Conservation (phyloP, 2,329 filamentous ascomycete genomes). For the Mollisiaceae sp. region DNA sequence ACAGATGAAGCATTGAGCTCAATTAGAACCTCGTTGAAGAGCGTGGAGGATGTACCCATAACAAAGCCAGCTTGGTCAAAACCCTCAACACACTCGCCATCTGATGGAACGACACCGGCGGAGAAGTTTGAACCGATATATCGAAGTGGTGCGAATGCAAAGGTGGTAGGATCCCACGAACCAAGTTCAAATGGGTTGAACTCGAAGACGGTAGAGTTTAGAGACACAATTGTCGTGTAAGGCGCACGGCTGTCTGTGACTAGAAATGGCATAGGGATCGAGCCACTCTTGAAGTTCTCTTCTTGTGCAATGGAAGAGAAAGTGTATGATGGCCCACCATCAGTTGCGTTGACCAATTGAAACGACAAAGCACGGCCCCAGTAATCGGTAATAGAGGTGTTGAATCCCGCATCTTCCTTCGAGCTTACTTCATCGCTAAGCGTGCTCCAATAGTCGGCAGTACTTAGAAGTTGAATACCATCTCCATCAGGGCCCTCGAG, state of each 20-base stretch:
- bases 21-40: slow-evolving; percentile 82
- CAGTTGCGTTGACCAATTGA: slow-evolving; percentile 77
- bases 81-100: slow-evolving; percentile 71
- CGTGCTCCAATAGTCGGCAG: slow-evolving; percentile 66
- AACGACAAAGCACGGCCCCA: slow-evolving; percentile 88
- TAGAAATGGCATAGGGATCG: slow-evolving; percentile 74
- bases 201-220: slow-evolving; percentile 78
- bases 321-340: slow-evolving; percentile 78
- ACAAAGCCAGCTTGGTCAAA: slow-evolving; percentile 84
- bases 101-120: slow-evolving; percentile 59
- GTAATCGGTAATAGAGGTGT: slow-evolving; percentile 82
- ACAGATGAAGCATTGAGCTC: slow-evolving; percentile 59
- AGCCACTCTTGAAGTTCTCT: slow-evolving; percentile 64
- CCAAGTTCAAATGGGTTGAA: slow-evolving; percentile 84
- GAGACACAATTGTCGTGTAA: slow-evolving; percentile 62
- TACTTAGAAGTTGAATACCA: slow-evolving; percentile 58
- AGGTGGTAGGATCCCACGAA: slow-evolving; percentile 74
- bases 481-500: slow-evolving; percentile 59
- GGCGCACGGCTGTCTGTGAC: slow-evolving; percentile 72
- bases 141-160: slow-evolving; percentile 71
- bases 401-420: slow-evolving; percentile 68
- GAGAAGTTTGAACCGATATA: slow-evolving; percentile 77
- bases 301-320: slow-evolving; percentile 78
- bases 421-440: slow-evolving; percentile 60
- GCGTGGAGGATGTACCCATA: slow-evolving; percentile 82